These are phyloP conservation scores for Strobilomyces echinocephalus DNA, from an alignment of 768 basidiomycete genomes.

Conservation along the genomic window DNA sequence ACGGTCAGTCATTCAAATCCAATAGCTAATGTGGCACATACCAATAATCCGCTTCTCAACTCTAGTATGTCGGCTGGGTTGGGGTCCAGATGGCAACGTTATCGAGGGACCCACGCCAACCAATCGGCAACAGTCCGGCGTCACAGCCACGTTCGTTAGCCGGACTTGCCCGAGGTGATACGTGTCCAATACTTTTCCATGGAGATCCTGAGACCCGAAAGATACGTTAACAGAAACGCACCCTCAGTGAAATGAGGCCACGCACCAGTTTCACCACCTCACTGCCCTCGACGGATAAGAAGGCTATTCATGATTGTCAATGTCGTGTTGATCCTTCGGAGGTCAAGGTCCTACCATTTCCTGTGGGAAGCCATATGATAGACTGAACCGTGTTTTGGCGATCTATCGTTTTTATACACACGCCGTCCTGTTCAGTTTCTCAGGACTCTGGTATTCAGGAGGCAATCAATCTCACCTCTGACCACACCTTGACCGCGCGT, in stretches of 20 bases:
- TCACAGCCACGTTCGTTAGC: slow-evolving; percentile 48
- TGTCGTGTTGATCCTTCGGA: slow-evolving; percentile 3
- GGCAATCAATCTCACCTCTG: slow-evolving; percentile 33
- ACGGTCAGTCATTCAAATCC: slow-evolving; percentile 1
- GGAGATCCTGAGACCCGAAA: slow-evolving; percentile 35
- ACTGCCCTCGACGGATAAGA: slow-evolving; percentile 48
- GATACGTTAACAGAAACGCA: slow-evolving; percentile 14
- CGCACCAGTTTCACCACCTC: slow-evolving; percentile 44
- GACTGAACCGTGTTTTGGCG: slow-evolving; percentile 43
- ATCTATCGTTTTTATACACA: slow-evolving; percentile 48
- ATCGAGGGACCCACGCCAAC: slow-evolving; percentile 47
- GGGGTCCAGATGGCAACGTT: slow-evolving; percentile 38
- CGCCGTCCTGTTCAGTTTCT: slow-evolving; percentile 38
- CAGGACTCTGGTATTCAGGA: slow-evolving; percentile 1
- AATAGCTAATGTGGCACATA: slow-evolving; percentile 20
- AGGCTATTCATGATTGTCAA: slow-evolving; percentile 32
- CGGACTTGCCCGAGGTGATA: slow-evolving; percentile 43
- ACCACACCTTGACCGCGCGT: slow-evolving; percentile 51
- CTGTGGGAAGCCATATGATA: slow-evolving; percentile 49
- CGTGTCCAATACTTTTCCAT: slow-evolving; percentile 40
- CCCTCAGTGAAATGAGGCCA: slow-evolving; percentile 4
- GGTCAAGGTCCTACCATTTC: slow-evolving; percentile 35
- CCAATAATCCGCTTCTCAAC: slow-evolving; percentile 53
- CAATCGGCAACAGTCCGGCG: slow-evolving; percentile 42
- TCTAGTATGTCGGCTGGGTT: slow-evolving; percentile 44